Evolutionary conservation across 257 asterid genomes (phyloP).

Genomic region (Solanum lycopersicoides): DNA sequence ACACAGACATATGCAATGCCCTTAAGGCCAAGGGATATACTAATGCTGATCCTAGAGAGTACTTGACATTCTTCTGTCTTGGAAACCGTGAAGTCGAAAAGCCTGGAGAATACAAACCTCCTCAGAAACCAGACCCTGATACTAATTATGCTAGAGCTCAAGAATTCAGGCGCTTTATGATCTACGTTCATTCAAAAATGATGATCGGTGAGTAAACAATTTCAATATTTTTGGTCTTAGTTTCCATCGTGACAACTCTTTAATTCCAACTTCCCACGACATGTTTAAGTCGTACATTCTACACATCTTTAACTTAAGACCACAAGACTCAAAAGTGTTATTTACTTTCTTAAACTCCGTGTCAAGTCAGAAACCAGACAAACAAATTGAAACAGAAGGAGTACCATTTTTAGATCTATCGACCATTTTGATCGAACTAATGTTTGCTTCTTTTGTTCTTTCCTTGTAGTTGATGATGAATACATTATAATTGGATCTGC

Average conservation of each 20-base stretch:
- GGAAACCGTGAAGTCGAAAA: slow-evolving; percentile 61
- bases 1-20: slow-evolving; percentile 47
- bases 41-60: slow-evolving; percentile 51
- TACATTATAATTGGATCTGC: slow-evolving; percentile 87
- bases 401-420: not conserved
- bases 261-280: not conserved
- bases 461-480: slow-evolving; percentile 71
- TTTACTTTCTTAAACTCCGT: not conserved
- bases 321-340: not conserved
- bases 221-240: not conserved
- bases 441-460: not conserved
- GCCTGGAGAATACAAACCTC: slow-evolving; percentile 44
- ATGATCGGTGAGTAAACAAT: slow-evolving; percentile 57
- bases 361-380: not conserved
- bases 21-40: slow-evolving; percentile 33
- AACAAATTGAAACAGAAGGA: not conserved
- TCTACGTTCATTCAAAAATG: slow-evolving; percentile 85
- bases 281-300: not conserved
- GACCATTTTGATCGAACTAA: not conserved
- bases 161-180: slow-evolving; percentile 80
- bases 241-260: not conserved
- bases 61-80: slow-evolving; percentile 77
- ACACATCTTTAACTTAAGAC: not conserved
- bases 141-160: slow-evolving; percentile 73
- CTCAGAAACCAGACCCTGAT: slow-evolving; percentile 49